Evolutionary conservation across 441 rosid genomes (phyloP), one percentile per base, ranked within the genome.

Genomic region (Macaranga tanarius): DNA sequence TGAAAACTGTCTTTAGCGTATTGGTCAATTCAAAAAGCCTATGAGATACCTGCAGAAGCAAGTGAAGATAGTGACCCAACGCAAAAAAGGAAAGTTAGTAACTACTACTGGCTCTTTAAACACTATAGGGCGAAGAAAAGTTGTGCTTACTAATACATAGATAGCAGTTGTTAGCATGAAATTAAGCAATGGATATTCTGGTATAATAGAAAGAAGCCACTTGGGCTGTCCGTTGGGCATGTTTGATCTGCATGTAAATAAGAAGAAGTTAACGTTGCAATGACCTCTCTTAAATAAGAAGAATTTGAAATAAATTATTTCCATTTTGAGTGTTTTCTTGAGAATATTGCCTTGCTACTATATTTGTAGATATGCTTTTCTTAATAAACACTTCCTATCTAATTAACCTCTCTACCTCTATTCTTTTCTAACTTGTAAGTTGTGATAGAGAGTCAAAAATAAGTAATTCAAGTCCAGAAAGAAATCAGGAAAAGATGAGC

Each of bases 161-260:
- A 96, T 88, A 51, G 96, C 89, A 17, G 99, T 93, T 55, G 91
- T 88, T 77, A 93, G 92, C 98, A 92, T 92, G 81, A 92, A 96
- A 85, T 96, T 96, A 63, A 96, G 89, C 86, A 92, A 58, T 17
- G 99, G 99, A 81, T 92, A 93, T 62, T 85, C 97, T n/a, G 98
- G 99, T 81, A 96, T 86, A 67, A 96, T 17, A 74, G 90, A 87
- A 77, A 93, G 90, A 71, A 96, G 95, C 98, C 95, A 96, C 78
- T 93, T 96, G 3, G 98, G 99, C 77, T 96, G 99, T 72, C 99
- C 99, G 74, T 92, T 84, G 64, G 99, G 89, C 38, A 84, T 2
- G 73, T 88, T 81, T 0, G 98, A 92, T 83, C 98, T 96, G 97
- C 80, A 84, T 2, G 34, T 42, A 51, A 22, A 60, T 51, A 17